Base-by-base conservation (phyloP, 176 grass and related monocot genomes). In the Rhynchospora breviuscula region DNA sequence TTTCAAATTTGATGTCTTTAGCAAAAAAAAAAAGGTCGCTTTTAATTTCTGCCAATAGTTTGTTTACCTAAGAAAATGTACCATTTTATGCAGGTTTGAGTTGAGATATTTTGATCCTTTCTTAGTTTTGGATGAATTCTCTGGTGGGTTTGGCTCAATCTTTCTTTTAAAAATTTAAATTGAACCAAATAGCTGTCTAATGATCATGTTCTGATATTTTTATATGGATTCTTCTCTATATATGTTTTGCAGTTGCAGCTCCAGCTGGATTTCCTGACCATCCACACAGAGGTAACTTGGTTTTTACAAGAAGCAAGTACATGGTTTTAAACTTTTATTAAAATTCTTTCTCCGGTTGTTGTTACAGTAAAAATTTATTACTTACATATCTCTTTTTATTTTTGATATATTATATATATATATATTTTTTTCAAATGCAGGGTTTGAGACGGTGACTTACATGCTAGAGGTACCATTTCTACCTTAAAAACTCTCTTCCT, bases 361-460 rank as follows among this genome's bases (percentile, higher is more conserved):
- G n/a, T 22, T 53, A 18, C n/a, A 49, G 46, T 48, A 48, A 63
- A 49, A 25, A 6, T 40, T 81, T 4, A 71, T 46, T 14, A 46
- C 67, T 19, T 46, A 43, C 51, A 5, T 62, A 40, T 66, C 15
- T 56, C 35, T 40, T 3, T 65, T 49, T 49, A 8, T 6, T 45
- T 63, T 31, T 23, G 6, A 3, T 58, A 49, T 10, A 1, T 57
- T 80, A n/a, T n/a, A n/a, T n/a, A n/a, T n/a, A n/a, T n/a, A n/a
- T n/a, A n/a, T 23, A 2, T 49, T 81, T 82, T 33, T 35, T 15
- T 40, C n/a, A n/a, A 84, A 81, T 87, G 45, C 85, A 90, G 88
- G 95, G 9, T 98, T 98, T 91, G 95, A 98, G 86, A 98, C 95
- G 54, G 95, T 97, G 78, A 97, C 95, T 35, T 97, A 97, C 90